These are phyloP conservation scores for Pseudozyma tsukubaensis DNA, from an alignment of 1,284 basidiomycete species.

Conservation along the genomic window DNA sequence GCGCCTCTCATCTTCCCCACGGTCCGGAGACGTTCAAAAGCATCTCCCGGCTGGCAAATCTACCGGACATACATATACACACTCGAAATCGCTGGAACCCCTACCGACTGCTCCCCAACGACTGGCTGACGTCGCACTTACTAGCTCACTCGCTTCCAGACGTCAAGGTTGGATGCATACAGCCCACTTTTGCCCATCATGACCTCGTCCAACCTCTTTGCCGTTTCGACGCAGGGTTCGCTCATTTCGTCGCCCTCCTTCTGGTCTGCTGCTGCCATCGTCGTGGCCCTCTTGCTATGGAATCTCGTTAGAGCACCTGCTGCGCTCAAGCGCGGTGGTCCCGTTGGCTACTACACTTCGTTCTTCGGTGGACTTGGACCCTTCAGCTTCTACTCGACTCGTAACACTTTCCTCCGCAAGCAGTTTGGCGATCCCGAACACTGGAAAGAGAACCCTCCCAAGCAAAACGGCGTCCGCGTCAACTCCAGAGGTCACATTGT, in stretches of 20 bases:
- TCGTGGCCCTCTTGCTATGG: conserved; percentile 19
- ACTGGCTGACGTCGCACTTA: no score
- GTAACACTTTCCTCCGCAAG: conserved; percentile 42
- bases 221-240: conserved; percentile 22
- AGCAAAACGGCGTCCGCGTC: conserved; percentile 26
- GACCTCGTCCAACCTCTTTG: conserved; percentile 18
- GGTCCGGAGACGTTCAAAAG: no score
- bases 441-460: conserved; percentile 28
- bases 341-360: conserved; percentile 28
- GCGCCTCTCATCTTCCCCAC: no score
- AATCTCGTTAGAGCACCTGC: conserved; percentile 38
- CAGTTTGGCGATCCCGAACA: conserved; percentile 47
- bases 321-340: conserved; percentile 17
- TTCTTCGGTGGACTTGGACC: conserved; percentile 40
- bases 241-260: conserved; percentile 43
- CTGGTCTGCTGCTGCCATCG: conserved; percentile 22
- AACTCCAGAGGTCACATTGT: conserved; percentile 41
- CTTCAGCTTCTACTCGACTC: conserved; percentile 33
- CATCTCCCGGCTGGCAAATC: no score
- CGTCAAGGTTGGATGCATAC: neutral
- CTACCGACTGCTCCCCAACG: no score
- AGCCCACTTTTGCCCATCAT: conserved; percentile 1
- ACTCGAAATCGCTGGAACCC: no score
- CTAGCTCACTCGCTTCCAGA: neutral
- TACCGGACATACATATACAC: no score